Evolutionary conservation across 2,329 filamentous ascomycete genomes (phyloP).

Genomic region (Ciborinia camelliae): DNA sequence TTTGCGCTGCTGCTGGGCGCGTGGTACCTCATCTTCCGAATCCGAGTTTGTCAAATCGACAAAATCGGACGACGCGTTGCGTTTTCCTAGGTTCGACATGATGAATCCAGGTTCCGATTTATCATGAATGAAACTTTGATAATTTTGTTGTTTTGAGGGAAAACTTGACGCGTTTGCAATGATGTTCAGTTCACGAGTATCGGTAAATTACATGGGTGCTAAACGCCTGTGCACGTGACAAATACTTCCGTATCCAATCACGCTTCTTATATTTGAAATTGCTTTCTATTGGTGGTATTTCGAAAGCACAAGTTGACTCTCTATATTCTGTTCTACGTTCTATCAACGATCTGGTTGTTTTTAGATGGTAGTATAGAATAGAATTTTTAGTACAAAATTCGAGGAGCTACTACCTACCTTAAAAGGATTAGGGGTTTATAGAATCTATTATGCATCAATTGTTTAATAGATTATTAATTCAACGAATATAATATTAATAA

Average conservation of each 20-base stretch:
- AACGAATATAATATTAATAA: too few species aligned
- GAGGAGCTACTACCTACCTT: too few species aligned
- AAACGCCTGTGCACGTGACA: not conserved
- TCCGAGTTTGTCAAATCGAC: conserved; percentile 45
- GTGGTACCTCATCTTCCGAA: conserved; percentile 26
- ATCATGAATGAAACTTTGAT: not conserved
- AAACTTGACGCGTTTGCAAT: conserved; percentile 7
- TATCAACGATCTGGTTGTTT: not conserved
- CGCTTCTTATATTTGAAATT: too few species aligned
- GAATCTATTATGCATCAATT: too few species aligned
- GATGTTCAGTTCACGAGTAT: not conserved
- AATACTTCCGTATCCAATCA: not conserved
- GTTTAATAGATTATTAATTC: too few species aligned
- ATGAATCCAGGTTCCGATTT: not conserved
- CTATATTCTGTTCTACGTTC: too few species aligned
- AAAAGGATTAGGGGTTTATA: too few species aligned
- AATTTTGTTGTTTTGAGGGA: not conserved
- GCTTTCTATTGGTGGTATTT: too few species aligned
- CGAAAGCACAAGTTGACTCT: not conserved
- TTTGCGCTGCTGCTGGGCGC: conserved; percentile 27
- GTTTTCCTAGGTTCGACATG: conserved; percentile 37
- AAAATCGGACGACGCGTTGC: conserved; percentile 35
- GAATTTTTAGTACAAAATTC: too few species aligned
- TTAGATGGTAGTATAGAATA: too few species aligned
- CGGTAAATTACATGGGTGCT: not conserved